Base-by-base conservation (phyloP, 2,329 filamentous ascomycete species). In the Fusarium graminum region DNA sequence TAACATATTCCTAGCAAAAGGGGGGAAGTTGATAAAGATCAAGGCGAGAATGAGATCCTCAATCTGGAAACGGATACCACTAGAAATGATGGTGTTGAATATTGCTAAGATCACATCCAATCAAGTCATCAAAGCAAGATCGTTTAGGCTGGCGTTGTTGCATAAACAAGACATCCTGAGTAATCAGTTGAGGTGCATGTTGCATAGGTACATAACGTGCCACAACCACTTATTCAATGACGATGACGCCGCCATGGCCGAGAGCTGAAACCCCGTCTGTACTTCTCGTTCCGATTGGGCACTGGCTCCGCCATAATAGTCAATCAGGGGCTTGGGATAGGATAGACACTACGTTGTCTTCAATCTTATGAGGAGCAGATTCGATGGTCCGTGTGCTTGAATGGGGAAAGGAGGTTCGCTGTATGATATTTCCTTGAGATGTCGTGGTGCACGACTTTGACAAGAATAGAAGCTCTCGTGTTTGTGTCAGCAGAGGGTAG, bases 11-110 rank as follows among this genome's bases (percentile, higher is more conserved):
- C 16, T 36, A 36, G 8, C 16, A 36, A 9, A 16, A 17, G 16
- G 5, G 32, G n/a, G n/a, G 16, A 25, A 7, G 19, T 32, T 36
- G 30, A 30, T 28, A 25, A 6, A 22, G 17, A 26, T 19, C 26
- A 39, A 4, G 26, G 25, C n/a, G n/a, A 42, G 41, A 26, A 26
- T 42, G 25, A 29, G 28, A 26, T 14, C n/a, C 16, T 12, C 11
- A 22, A 47, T n/a, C 25, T 28, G 19, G 29, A 32, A n/a, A 54
- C 13, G 19, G 29, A 32, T n/a, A 54, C 13, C 16, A 7, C 16
- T 26, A 30, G 26, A 54, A 40, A 25, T 17, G 19, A 54, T 54
- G 32, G 49, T 59, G 59, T 54, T 44, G 50, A 52, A 44, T 12
- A 26, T 36, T 41, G 7, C 8, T 39, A 55, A 53, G 22, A 41